Evolutionary conservation across 306 rosid species (phyloP).

Genomic region (Oemleria cerasiformis): DNA sequence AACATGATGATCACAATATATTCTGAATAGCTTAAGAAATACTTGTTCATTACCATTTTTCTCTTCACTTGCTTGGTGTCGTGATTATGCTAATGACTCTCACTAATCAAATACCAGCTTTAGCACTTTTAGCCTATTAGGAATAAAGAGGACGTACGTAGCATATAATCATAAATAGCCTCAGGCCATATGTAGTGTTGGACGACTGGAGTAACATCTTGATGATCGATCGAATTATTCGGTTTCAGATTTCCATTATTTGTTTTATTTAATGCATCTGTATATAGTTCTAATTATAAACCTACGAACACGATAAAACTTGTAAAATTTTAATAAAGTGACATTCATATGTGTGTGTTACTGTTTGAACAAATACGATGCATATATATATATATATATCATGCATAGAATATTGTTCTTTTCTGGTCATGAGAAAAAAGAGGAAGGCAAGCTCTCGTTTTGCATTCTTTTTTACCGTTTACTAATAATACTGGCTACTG

Average conservation of each 20-base stretch:
- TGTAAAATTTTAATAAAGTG: too few species aligned
- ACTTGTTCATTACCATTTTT: too few species aligned
- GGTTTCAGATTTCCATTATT: neutral
- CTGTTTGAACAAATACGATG: neutral
- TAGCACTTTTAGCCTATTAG: neutral
- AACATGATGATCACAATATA: too few species aligned
- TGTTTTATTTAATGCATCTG: neutral
- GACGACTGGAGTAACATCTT: neutral
- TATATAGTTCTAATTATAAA: too few species aligned
- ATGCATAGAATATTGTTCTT: neutral
- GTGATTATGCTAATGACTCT: conserved; percentile 2
- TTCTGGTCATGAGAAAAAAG: neutral
- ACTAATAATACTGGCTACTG: neutral
- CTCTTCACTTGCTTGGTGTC: too few species aligned
- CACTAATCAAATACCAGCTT: neutral
- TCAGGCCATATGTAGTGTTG: neutral
- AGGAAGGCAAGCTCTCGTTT: neutral
- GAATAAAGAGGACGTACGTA: neutral
- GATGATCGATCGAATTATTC: neutral
- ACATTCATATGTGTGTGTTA: neutral
- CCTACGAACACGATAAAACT: too few species aligned
- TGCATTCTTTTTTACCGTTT: neutral
- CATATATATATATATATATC: neutral
- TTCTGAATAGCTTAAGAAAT: too few species aligned
- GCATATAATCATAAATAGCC: neutral